Percentiles rank a stretch among this genome's conserved stretches.
phyloP scores from a whole-genome alignment of 768 basidiomycete genomes.

The Hortiboletus campestris region DNA sequence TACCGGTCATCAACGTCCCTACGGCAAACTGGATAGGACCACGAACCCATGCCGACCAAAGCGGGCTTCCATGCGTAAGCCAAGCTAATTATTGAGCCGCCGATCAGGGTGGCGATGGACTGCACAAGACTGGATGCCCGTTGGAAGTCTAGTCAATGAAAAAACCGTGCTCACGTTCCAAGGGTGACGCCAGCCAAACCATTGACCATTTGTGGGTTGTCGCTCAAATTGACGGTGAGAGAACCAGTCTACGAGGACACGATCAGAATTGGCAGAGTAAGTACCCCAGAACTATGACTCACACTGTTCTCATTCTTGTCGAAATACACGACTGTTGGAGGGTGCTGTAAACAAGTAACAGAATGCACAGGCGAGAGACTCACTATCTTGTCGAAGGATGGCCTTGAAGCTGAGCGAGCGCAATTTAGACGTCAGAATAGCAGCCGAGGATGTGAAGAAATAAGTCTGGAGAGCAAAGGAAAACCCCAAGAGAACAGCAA shows the following conservation, averaged over 20 bases:
- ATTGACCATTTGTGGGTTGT: conserved; percentile 86
- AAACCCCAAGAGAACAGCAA: conserved; percentile 64
- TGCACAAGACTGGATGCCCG: conserved; percentile 64
- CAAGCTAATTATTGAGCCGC: conserved; percentile 76
- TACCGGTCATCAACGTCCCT: neutral
- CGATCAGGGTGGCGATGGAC: conserved; percentile 63
- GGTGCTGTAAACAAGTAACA: neutral
- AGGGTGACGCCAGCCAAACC: conserved; percentile 87
- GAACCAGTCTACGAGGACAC: conserved; percentile 59
- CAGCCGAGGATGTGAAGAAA: conserved; percentile 66
- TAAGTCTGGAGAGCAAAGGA: conserved; percentile 69
- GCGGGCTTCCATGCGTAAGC: conserved; percentile 74
- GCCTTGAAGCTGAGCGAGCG: conserved; percentile 73
- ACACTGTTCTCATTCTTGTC: conserved; percentile 83
- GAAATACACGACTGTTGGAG: conserved; percentile 70
- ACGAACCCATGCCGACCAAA: conserved; percentile 64
- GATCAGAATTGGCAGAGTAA: neutral
- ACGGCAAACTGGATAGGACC: neutral
- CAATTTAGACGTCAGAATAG: conserved; percentile 66
- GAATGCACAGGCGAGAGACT: conserved; percentile 16
- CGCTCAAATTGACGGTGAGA: conserved; percentile 75
- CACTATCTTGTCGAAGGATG: conserved; percentile 84
- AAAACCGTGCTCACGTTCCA: conserved; percentile 58
- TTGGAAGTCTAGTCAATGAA: neutral
- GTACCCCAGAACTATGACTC: conserved; percentile 20